Evolutionary conservation across 768 basidiomycete genomes (phyloP).

Genomic region (Tricholoma hemisulphureum): DNA sequence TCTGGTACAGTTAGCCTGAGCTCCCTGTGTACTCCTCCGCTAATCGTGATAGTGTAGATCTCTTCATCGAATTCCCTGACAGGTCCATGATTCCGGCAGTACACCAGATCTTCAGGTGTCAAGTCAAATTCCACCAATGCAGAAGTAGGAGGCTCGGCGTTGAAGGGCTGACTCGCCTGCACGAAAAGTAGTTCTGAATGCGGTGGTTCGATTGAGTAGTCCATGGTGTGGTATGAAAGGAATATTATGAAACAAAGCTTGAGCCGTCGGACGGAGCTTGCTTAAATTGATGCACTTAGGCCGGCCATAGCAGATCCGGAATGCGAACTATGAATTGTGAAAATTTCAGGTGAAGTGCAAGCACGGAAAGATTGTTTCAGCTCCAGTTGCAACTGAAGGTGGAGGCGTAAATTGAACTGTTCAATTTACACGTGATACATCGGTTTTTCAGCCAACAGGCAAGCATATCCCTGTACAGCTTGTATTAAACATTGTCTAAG

Average conservation of each 20-base stretch:
- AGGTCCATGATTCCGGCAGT: conserved; percentile 70
- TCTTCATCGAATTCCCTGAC: conserved; percentile 50
- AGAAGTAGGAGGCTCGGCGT: conserved; percentile 62
- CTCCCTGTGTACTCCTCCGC: conserved; percentile 32
- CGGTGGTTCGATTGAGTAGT: conserved; percentile 46
- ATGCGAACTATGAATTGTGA: no score
- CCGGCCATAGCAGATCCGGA: no score
- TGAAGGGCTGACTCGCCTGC: conserved; percentile 54
- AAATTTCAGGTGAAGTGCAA: no score
- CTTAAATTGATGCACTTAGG: no score
- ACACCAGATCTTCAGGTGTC: conserved; percentile 65
- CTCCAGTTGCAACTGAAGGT: no score
- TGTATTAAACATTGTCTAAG: conserved; percentile 25
- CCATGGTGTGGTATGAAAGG: conserved; percentile 33
- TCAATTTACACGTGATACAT: neutral
- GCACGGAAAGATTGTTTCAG: no score
- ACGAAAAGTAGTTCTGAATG: conserved; percentile 49
- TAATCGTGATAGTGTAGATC: conserved; percentile 41
- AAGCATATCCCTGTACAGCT: neutral
- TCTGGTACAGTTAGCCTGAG: conserved; percentile 36
- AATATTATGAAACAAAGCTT: conserved; percentile 13
- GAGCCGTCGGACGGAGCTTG: neutral
- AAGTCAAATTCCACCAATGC: conserved; percentile 56
- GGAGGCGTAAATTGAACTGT: no score
- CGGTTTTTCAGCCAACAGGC: neutral